Evolutionary conservation across 306 rosid genomes (phyloP).

Genomic region (Oemleria cerasiformis): DNA sequence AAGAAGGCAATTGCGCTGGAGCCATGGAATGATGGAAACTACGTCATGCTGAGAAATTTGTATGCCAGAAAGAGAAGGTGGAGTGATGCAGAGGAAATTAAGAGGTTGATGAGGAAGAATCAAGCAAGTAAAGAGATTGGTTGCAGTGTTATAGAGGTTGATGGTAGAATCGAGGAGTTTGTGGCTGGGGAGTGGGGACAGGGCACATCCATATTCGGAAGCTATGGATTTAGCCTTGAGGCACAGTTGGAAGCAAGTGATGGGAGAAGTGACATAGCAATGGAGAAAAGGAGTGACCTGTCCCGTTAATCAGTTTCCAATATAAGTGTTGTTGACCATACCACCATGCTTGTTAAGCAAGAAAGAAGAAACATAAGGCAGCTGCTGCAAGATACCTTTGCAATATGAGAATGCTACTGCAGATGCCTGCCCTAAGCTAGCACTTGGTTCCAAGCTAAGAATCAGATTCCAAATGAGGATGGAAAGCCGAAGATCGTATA

Average conservation of each 20-base stretch:
- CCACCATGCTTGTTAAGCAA: not conserved
- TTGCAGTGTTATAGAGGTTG: conserved; percentile 56
- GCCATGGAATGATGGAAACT: conserved; percentile 45
- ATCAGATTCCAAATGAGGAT: conserved; percentile 17
- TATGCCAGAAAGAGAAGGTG: conserved; percentile 55
- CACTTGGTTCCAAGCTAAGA: conserved; percentile 40
- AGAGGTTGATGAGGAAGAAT: conserved; percentile 46
- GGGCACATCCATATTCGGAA: conserved; percentile 28
- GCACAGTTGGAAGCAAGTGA: conserved; percentile 59
- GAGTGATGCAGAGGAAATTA: conserved; percentile 54
- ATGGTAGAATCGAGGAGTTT: conserved; percentile 52
- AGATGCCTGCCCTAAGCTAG: conserved; percentile 22
- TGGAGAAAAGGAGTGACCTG: not conserved
- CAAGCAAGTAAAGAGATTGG: conserved; percentile 60
- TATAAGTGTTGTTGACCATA: not conserved
- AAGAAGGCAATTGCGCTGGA: conserved; percentile 39
- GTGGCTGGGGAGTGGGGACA: conserved; percentile 51
- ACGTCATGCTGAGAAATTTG: conserved; percentile 59
- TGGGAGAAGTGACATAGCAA: conserved; percentile 27
- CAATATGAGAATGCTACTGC: not conserved
- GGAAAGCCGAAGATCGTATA: conserved; percentile 3
- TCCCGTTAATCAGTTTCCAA: not conserved
- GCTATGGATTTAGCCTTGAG: conserved; percentile 36
- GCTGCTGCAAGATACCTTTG: not conserved
- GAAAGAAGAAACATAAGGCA: not conserved